A percentile compares a stretch with the other conserved stretches of the same genome.
Evolutionary conservation across 148 eudicot genomes (phyloP).

Genomic region (Amaranthus hypochondriacus): DNA sequence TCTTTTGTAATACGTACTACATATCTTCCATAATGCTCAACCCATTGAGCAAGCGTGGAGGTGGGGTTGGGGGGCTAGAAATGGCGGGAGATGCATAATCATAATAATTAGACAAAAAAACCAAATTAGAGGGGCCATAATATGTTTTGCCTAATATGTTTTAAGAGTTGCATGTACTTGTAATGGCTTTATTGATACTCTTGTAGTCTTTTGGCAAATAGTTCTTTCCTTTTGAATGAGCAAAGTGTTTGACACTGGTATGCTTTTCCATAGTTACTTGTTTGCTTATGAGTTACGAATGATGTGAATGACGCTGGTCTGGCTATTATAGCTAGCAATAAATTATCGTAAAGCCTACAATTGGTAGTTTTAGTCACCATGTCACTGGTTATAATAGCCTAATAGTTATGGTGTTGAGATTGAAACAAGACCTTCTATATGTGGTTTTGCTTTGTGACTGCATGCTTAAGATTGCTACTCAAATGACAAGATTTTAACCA

Average conservation of each 20-base stretch:
- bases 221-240: too few species aligned
- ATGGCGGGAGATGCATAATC: too few species aligned
- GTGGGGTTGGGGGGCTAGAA: too few species aligned
- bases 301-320: background rate
- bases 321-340: background rate
- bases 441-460: background rate
- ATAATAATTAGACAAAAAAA: too few species aligned
- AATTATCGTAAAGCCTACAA: background rate
- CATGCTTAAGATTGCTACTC: background rate
- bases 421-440: background rate
- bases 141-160: background rate
- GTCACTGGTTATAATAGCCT: background rate
- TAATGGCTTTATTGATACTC: too few species aligned
- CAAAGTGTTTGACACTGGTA: background rate
- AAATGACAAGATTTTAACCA: background rate
- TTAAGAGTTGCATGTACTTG: background rate
- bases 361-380: background rate
- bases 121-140: too few species aligned
- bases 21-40: too few species aligned
- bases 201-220: too few species aligned
- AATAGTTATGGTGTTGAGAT: background rate
- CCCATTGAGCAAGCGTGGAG: too few species aligned
- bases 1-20: too few species aligned
- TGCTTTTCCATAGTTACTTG: background rate
- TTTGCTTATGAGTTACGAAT: background rate